Evolutionary conservation across 164 flowering plant genomes (phyloP).

Genomic region (Berberis vulgaris): DNA sequence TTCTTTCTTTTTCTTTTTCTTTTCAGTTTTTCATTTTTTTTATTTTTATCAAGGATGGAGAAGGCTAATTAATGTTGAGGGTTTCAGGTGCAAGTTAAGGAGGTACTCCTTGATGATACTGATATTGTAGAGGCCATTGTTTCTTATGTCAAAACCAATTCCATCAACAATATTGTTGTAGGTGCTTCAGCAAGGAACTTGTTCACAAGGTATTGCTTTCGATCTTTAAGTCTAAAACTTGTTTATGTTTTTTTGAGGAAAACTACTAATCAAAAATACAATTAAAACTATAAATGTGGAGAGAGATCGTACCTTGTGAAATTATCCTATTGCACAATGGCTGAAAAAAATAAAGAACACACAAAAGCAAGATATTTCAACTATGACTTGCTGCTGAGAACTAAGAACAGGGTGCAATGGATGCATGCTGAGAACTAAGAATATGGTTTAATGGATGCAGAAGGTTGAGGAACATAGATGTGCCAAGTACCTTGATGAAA

Average conservation of each 20-base stretch:
- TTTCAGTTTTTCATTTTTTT: background rate
- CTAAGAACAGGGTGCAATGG: too few species aligned
- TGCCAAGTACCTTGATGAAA: slow-evolving; percentile 37
- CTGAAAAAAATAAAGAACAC: too few species aligned
- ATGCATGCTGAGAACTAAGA: too few species aligned
- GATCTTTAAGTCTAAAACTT: background rate
- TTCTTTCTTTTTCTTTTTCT: too few species aligned
- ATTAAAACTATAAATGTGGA: background rate
- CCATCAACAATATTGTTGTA: slow-evolving; percentile 41
- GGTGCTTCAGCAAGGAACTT: slow-evolving; percentile 59
- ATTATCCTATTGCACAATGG: too few species aligned
- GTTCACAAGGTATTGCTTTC: slow-evolving; percentile 28
- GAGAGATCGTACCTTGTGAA: background rate
- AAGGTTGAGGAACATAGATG: slow-evolving; percentile 38
- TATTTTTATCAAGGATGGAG: background rate
- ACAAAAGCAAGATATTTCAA: too few species aligned
- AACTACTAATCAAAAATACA: background rate
- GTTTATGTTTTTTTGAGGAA: background rate
- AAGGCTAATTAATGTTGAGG: background rate
- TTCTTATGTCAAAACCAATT: slow-evolving; percentile 32
- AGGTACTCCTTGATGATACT: slow-evolving; percentile 54
- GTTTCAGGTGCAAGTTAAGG: slow-evolving; percentile 48
- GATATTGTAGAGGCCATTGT: slow-evolving; percentile 44
- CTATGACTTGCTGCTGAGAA: too few species aligned
- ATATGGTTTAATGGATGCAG: background rate